Evolutionary conservation across 352 stramenopile genomes (phyloP).

Genomic region (Stephanocyclus meneghinianus): DNA sequence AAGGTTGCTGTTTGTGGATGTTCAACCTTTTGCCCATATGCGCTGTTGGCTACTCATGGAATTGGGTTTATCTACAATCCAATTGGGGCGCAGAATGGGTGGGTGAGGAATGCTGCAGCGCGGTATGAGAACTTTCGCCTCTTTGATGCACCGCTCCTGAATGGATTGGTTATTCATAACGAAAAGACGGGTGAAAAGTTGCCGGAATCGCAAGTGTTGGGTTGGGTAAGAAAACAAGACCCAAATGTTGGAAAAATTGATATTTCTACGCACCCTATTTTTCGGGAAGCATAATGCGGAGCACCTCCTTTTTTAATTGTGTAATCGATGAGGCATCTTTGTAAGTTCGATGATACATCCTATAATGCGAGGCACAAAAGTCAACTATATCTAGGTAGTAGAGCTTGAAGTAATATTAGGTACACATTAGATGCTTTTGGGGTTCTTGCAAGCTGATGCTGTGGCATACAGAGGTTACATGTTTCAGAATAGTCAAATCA

Average conservation of each 20-base stretch:
- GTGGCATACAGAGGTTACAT: too few species aligned
- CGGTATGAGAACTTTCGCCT: neutral
- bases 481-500: too few species aligned
- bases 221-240: neutral
- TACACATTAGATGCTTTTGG: too few species aligned
- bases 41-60: neutral
- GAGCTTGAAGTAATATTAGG: too few species aligned
- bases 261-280: neutral
- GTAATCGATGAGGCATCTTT: too few species aligned
- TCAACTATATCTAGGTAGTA: too few species aligned
- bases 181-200: neutral
- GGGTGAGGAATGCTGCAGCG: neutral
- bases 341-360: too few species aligned
- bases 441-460: too few species aligned
- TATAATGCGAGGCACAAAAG: too few species aligned
- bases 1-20: neutral
- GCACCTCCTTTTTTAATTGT: too few species aligned
- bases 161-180: conserved; percentile 1
- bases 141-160: neutral
- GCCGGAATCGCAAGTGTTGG: neutral
- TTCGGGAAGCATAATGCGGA: neutral
- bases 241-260: neutral
- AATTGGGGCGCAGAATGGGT: neutral
- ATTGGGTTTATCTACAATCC: conserved; percentile 1
- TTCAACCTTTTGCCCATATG: conserved; percentile 1